phyloP scores from a whole-genome alignment of 441 rosid species.

The Mallotus repandus region DNA sequence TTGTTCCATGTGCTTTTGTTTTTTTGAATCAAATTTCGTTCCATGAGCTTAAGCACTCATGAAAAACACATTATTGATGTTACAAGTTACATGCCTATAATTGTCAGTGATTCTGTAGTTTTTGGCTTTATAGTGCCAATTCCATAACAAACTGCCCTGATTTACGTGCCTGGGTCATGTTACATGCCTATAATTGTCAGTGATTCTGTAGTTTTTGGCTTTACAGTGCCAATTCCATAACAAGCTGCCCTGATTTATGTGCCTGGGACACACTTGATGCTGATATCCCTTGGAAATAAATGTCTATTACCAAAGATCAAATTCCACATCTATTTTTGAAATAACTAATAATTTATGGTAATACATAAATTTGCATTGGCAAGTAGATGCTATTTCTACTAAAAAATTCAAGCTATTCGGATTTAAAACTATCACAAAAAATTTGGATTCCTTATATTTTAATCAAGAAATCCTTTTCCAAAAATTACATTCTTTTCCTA shows the following conservation, averaged over 20 bases:
- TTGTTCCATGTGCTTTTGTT: background rate
- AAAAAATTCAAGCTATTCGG: background rate
- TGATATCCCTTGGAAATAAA: too few relatives aligned
- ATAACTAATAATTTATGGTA: too few relatives aligned
- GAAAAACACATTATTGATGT: too few relatives aligned
- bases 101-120: too few relatives aligned
- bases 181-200: too few relatives aligned
- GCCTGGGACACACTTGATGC: too few relatives aligned
- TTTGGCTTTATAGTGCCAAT: background rate
- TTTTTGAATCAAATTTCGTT: too few relatives aligned
- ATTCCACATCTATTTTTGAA: background rate
- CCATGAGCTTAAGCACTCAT: too few relatives aligned
- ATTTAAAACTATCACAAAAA: too few relatives aligned
- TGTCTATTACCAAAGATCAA: background rate
- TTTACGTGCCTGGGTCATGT: too few relatives aligned
- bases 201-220: background rate
- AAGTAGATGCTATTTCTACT: background rate
- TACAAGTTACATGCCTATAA: too few relatives aligned
- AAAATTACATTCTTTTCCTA: background rate
- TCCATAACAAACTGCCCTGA: background rate
- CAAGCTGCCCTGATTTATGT: background rate
- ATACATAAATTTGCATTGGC: too few relatives aligned
- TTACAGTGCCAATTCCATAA: background rate
- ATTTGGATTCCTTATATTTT: background rate
- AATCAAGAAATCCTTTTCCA: background rate